Conservation (phyloP, 495 filamentous ascomycete species). For the Trichoderma erinaceum region DNA sequence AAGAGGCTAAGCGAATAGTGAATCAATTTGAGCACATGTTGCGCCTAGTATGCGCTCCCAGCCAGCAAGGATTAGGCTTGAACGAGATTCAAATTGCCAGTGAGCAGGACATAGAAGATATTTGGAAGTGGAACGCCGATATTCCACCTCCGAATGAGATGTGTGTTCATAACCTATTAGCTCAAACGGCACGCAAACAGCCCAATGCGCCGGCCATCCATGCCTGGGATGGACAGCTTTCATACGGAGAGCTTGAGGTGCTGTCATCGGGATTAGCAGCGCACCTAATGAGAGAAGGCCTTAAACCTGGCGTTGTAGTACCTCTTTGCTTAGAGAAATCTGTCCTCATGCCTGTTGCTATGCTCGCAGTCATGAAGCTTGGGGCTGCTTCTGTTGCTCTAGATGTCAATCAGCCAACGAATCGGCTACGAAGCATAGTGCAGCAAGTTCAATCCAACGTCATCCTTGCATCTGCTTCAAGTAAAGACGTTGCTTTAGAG, state of each 20-base stretch:
- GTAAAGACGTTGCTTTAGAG: neutral
- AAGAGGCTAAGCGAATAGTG: neutral
- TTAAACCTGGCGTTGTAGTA: neutral
- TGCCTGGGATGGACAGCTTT: neutral
- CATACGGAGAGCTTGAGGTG: neutral
- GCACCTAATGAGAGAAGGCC: neutral
- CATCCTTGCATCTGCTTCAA: neutral
- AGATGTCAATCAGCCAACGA: neutral
- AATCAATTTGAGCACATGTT: neutral
- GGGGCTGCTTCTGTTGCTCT: neutral
- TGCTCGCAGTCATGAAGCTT: slow-evolving; percentile 6
- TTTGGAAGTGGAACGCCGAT: neutral
- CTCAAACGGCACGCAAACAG: neutral
- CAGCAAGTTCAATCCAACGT: neutral
- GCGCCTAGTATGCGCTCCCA: neutral
- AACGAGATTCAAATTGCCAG: neutral
- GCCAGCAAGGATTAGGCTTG: neutral
- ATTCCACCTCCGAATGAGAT: neutral
- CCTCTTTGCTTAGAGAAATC: slow-evolving; percentile 15
- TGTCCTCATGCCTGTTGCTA: neutral
- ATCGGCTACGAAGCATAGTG: neutral
- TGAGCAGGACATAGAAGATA: neutral
- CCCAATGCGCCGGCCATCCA: neutral
- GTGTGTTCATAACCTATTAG: neutral
- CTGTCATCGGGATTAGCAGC: neutral